phyloP scores from a whole-genome alignment of 208 protist genomes.

The Wallacemonas rigidus region DNA sequence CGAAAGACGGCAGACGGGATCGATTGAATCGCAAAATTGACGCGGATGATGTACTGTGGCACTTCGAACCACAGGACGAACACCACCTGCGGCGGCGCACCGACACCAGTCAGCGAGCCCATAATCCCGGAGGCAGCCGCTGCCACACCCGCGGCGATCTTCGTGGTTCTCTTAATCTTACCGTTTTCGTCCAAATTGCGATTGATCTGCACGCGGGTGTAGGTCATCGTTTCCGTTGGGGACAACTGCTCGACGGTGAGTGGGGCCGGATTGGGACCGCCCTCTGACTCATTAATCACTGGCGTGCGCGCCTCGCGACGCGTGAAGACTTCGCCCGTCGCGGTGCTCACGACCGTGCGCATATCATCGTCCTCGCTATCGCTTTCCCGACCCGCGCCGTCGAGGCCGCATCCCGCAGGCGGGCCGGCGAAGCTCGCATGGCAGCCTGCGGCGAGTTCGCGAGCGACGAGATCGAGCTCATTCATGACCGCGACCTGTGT shows the following conservation, averaged over 20 bases:
- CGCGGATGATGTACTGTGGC: conserved; percentile 43
- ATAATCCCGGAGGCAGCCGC: conserved; percentile 33
- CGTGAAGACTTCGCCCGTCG: conserved; percentile 19
- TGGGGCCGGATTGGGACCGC: conserved; percentile 6
- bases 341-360: conserved; percentile 25
- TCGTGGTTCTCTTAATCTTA: conserved; percentile 31
- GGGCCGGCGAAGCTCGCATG: conserved; percentile 5
- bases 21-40: conserved; percentile 43
- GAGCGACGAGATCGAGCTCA: conserved; percentile 19
- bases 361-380: conserved; percentile 13
- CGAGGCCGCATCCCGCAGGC: not conserved
- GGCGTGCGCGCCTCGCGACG: conserved; percentile 24
- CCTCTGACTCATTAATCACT: conserved; percentile 24
- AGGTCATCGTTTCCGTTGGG: conserved; percentile 32
- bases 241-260: conserved; percentile 34
- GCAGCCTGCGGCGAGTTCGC: conserved; percentile 16
- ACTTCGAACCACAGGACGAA: conserved; percentile 51
- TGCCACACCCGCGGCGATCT: conserved; percentile 29
- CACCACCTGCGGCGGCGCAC: conserved; percentile 44
- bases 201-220: conserved; percentile 47
- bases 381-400: not conserved
- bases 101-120: conserved; percentile 44
- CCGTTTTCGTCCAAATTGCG: conserved; percentile 40
- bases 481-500: conserved; percentile 20
- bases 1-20: conserved; percentile 36